Evolutionary conservation across 495 filamentous ascomycete species (phyloP).

Genomic region (Letharia lupina): DNA sequence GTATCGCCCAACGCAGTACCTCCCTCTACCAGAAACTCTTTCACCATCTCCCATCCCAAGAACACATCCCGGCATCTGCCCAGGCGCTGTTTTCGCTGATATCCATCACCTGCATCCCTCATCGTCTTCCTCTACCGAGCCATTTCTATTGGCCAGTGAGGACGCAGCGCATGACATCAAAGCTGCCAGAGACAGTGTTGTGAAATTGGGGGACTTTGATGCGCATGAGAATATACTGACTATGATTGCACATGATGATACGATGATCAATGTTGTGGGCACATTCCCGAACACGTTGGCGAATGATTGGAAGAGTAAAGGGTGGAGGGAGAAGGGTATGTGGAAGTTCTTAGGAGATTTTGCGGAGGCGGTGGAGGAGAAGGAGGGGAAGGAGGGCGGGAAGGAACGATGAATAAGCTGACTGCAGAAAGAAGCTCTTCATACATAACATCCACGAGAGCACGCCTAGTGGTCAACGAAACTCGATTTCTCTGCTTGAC

Average conservation of each 20-base stretch:
- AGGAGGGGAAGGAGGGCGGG: background rate
- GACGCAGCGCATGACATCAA: background rate
- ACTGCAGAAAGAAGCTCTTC: background rate
- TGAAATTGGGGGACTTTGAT: constrained; percentile 40
- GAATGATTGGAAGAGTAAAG: constrained; percentile 43
- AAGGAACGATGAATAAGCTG: background rate
- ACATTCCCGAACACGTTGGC: constrained; percentile 40
- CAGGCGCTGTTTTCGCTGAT: background rate
- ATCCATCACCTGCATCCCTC: background rate
- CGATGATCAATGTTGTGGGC: constrained; percentile 38
- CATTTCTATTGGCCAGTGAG: background rate
- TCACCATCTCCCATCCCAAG: background rate
- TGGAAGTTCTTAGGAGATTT: constrained; percentile 53
- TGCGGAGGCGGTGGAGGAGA: constrained; percentile 18
- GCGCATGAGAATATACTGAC: constrained; percentile 43
- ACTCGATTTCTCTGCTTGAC: too few relatives aligned
- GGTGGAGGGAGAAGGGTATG: constrained; percentile 38
- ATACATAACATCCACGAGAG: background rate
- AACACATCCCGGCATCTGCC: background rate
- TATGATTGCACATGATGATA: constrained; percentile 44
- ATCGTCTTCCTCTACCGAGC: background rate
- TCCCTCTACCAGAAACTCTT: constrained; percentile 7
- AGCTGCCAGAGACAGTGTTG: constrained; percentile 30
- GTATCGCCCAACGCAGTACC: constrained; percentile 5
- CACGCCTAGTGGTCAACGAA: too few relatives aligned